phyloP scores from a whole-genome alignment of 176 grass and related monocot species.

The Phragmites australis region DNA sequence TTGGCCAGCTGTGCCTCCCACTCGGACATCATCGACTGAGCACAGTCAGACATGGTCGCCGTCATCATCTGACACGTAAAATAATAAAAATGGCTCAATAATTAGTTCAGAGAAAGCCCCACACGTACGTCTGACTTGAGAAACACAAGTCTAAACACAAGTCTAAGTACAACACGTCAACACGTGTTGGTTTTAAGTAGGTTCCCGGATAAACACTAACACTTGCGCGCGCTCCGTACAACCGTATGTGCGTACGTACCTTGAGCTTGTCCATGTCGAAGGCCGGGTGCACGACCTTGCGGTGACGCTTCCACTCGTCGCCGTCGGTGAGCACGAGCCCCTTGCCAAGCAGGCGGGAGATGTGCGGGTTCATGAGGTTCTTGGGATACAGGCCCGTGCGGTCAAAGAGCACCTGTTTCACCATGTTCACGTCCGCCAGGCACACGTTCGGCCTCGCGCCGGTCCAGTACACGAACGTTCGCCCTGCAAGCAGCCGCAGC shows the following conservation, averaged over 20 bases:
- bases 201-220: no score
- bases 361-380: background rate
- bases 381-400: constrained; percentile 45
- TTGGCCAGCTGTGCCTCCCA: constrained; percentile 39
- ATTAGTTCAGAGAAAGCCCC: background rate
- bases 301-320: constrained; percentile 66
- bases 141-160: no score
- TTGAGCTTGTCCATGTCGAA: constrained; percentile 74
- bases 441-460: constrained; percentile 41
- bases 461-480: constrained; percentile 55
- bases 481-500: constrained; percentile 32
- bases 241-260: background rate
- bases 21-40: constrained; percentile 43
- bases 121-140: background rate
- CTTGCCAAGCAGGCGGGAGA: constrained; percentile 52
- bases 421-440: constrained; percentile 42
- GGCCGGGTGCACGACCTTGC: constrained; percentile 52
- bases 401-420: constrained; percentile 45
- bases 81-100: background rate
- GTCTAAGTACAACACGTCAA: background rate
- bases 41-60: constrained; percentile 42
- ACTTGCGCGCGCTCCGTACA: no score
- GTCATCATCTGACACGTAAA: constrained; percentile 55
- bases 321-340: constrained; percentile 51
- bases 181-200: background rate